Base-by-base conservation (phyloP, 345 rosid species). In the Camelina neglecta region DNA sequence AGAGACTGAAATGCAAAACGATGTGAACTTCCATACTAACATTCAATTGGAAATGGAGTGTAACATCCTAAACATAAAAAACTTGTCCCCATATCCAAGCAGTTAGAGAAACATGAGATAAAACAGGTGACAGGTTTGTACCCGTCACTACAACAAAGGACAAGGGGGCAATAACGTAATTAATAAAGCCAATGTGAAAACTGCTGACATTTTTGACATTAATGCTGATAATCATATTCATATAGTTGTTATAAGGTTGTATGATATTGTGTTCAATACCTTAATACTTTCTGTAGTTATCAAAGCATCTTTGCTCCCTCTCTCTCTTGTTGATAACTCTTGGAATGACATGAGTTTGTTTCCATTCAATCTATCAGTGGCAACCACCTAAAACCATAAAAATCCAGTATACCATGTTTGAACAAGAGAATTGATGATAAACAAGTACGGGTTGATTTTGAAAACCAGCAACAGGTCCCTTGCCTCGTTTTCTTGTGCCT, bases 281-380 rank as follows among this genome's bases (percentile, higher is more conserved):
- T 91, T 91, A 56, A 93, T 84, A 41, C 76, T 80, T 69, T 85
- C 83, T 65, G 84, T 45, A 31, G 91, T 47, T 59, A 93, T 58
- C 60, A 78, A 75, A 58, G 85, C 86, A 75, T 84, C 87, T 86
- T 84, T 91, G 65, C 96, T 70, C 75, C 98, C 98, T 81, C 93
- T 86, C 81, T 88, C 90, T 81, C 97, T 90, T 42, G 92, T 86
- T 41, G 97, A 91, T 65, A 93, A 82, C 75, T 93, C 97, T 83
- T 93, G 98, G 77, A 93, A 93, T 73, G 98, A 89, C 98, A 89
- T 87, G 66, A 93, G 81, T 85, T 87, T 89, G 79, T 76, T 75
- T 47, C 83, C 86, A 80, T 90, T 89, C 75, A 82, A 87, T 83
- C 93, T 83, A 84, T 91, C 91, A 67, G 86, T 81, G 67, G 97